These are phyloP conservation scores for Colletotrichum caudatum DNA, from an alignment of 2,329 filamentous ascomycete genomes.

Conservation along the genomic window DNA sequence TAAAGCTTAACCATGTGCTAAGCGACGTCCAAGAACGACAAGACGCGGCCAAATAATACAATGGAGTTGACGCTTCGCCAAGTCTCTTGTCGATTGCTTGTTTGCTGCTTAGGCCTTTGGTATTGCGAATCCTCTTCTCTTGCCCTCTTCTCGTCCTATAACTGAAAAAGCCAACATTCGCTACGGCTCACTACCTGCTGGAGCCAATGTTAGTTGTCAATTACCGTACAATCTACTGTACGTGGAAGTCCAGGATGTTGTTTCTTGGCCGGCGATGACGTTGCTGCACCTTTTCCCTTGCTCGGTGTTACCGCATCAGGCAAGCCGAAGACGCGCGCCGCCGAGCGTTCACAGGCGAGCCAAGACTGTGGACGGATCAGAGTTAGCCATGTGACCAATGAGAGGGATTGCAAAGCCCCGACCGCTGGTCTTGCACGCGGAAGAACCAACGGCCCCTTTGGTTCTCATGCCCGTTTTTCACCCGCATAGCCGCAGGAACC, in stretches of 20 bases:
- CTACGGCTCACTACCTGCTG: constrained; percentile 20
- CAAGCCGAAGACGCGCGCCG: constrained; percentile 27
- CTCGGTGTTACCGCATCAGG: constrained; percentile 20
- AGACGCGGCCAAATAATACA: constrained; percentile 12
- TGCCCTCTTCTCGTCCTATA: background rate
- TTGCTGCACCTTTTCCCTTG: constrained; percentile 3
- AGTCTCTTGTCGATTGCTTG: constrained; percentile 38
- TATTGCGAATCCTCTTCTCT: background rate
- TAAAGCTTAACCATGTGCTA: constrained; percentile 29
- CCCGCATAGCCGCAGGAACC: constrained; percentile 24
- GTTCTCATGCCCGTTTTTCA: background rate
- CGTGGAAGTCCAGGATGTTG: too few relatives aligned
- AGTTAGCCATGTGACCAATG: background rate
- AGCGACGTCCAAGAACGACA: constrained; percentile 22
- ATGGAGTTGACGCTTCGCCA: constrained; percentile 22
- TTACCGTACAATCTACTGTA: constrained; percentile 9
- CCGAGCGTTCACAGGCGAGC: constrained; percentile 13
- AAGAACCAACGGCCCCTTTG: constrained; percentile 18
- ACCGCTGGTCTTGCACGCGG: background rate
- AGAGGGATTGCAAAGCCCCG: background rate
- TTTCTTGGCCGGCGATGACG: constrained; percentile 27
- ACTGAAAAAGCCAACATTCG: background rate
- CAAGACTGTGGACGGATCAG: constrained; percentile 20
- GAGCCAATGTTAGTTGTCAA: constrained; percentile 18
- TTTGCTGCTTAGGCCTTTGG: constrained; percentile 10